These are phyloP conservation scores for Chlorella sp. DNA, from an alignment of 139 green algal species.

Conservation along the genomic window DNA sequence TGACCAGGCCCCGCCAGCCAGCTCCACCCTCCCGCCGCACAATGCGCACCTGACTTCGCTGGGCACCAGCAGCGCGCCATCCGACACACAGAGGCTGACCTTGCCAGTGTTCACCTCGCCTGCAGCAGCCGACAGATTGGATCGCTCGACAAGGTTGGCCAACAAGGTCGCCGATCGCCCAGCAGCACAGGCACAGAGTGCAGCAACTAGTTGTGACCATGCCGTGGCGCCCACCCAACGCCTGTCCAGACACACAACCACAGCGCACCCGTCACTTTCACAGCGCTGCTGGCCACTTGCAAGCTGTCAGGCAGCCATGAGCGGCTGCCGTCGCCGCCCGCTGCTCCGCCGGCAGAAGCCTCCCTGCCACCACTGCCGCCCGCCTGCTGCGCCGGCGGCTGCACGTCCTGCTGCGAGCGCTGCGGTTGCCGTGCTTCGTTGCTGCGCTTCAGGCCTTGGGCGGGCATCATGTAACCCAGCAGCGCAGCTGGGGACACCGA, in stretches of 20 bases:
- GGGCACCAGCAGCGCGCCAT: conserved; percentile 28
- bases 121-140: not conserved
- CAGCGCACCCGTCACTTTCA: conserved; percentile 6
- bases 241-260: too few relatives aligned
- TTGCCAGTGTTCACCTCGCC: not conserved
- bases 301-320: conserved; percentile 21
- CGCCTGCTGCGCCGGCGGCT: not conserved
- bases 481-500: not conserved
- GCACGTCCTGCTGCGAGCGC: not conserved
- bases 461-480: conserved; percentile 8
- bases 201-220: too few relatives aligned
- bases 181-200: too few relatives aligned
- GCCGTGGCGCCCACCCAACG: too few relatives aligned
- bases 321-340: not conserved
- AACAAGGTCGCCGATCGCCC: too few relatives aligned
- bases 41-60: conserved; percentile 1
- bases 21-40: too few relatives aligned
- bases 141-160: too few relatives aligned
- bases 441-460: not conserved
- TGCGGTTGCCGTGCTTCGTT: not conserved
- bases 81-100: not conserved
- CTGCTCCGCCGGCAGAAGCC: not conserved
- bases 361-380: not conserved
- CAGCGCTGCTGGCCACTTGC: not conserved
- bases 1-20: too few relatives aligned